Base-by-base conservation (phyloP, 2,329 filamentous ascomycete genomes). In the Calonectria fujianensis region DNA sequence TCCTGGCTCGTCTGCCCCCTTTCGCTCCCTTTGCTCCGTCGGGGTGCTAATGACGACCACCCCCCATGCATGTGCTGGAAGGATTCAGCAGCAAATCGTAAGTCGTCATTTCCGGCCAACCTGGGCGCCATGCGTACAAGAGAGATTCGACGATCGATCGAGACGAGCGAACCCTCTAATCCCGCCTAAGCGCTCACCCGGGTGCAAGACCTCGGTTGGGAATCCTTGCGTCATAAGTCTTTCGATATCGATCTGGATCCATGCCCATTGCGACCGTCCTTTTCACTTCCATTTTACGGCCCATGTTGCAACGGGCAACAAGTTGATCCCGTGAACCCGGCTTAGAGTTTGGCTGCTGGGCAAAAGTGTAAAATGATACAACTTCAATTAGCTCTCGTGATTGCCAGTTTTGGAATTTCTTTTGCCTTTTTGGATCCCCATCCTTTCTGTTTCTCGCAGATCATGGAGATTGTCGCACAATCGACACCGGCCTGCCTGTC, bases 231-330 rank as follows among this genome's bases (percentile, higher is more conserved):
- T 39, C 70, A 73, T 73, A 73, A 52, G 65, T 64, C 70, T 69
- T 37, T 69, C 70, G 70, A 73, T 69, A 73, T 73, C 65, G 70
- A 73, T 64, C 70, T 14, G 32, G 64, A 69, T 69, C 70, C 70
- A 64, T 69, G 48, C 18, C 35, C 20, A 37, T 20, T 67, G 70
- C n/a, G 63, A 64, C 64, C 13, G n/a, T 41, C n/a, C 32, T 63
- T 63, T 35, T 63, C 54, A 6, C 35, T 61, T 14, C n/a, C 54
- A 29, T 39, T 63, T 39, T 20, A 16, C n/a, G 41, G 57, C 35
- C 13, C 57, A 61, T 63, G 57, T 63, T 70, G 68, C 57, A 45
- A 64, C 52, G 24, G 57, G 57, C 57, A 61, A 50, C 45, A 63
- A 52, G 8, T 18, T 29, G 32, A 32, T 35, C 45, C 57, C 68